A percentile compares a stretch with the other conserved stretches of the same genome.
These are phyloP conservation scores for Neophaeococcomyces mojaviensis DNA, from an alignment of 2,329 filamentous ascomycete genomes.

Conservation along the genomic window DNA sequence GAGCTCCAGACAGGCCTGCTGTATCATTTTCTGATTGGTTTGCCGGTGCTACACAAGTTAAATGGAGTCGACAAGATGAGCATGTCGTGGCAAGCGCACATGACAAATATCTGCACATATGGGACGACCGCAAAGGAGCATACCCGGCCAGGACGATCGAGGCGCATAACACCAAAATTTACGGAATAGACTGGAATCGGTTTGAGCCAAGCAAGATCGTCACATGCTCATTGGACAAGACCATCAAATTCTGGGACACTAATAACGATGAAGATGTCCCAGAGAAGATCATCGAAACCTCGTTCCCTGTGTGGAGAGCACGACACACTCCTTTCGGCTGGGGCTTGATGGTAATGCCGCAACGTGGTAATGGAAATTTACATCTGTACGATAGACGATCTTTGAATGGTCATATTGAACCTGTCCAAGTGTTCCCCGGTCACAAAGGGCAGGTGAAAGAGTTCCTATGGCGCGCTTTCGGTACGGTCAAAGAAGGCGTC, in stretches of 20 bases:
- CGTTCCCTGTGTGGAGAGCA: constrained; percentile 84
- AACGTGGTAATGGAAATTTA: constrained; percentile 75
- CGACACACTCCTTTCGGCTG: constrained; percentile 84
- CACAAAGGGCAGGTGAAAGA: constrained; percentile 69
- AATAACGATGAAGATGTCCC: constrained; percentile 54
- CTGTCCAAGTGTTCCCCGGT: constrained; percentile 47
- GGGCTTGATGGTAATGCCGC: constrained; percentile 83
- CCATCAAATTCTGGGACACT: constrained; percentile 91
- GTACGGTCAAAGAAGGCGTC: constrained; percentile 57
- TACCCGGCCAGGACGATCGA: constrained; percentile 74
- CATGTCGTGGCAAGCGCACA: constrained; percentile 85
- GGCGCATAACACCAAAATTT: constrained; percentile 88
- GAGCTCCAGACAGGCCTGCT: constrained; percentile 63
- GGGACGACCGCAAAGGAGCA: constrained; percentile 76
- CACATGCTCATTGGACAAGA: constrained; percentile 85
- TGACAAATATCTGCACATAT: constrained; percentile 78
- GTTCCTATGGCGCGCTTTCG: constrained; percentile 80
- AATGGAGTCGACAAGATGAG: constrained; percentile 84
- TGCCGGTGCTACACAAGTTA: constrained; percentile 87
- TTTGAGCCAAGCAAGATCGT: constrained; percentile 63
- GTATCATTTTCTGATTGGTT: constrained; percentile 88
- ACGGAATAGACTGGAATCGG: constrained; percentile 90
- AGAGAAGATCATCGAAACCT: constrained; percentile 70
- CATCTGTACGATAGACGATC: constrained; percentile 67
- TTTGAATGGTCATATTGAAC: constrained; percentile 27